Percentiles rank a stretch among this genome's conserved stretches.
Conservation (phyloP, 73 alveolate genomes). For the Uronychia binucleata region DNA sequence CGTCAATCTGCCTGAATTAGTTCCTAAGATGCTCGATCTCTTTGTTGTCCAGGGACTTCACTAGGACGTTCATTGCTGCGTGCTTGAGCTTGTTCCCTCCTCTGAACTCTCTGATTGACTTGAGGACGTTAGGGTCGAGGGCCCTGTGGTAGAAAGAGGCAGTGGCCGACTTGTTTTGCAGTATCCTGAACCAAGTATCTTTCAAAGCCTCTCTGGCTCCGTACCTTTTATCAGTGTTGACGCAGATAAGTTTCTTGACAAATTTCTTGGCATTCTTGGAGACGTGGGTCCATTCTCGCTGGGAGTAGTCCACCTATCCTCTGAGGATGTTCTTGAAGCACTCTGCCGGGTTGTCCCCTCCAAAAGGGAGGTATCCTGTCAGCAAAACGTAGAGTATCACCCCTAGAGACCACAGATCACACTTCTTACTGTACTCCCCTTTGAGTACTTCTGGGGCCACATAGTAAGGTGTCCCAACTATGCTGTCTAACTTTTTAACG, state of each 20-base stretch:
- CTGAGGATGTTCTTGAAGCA: slow-evolving; percentile 69
- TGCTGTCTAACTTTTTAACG: background rate
- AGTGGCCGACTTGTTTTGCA: background rate
- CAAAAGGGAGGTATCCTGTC: slow-evolving; percentile 86
- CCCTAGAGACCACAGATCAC: slow-evolving; percentile 91
- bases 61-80: background rate
- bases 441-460: slow-evolving; percentile 60
- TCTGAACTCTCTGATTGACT: background rate
- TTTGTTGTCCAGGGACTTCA: background rate
- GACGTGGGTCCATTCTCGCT: slow-evolving; percentile 42
- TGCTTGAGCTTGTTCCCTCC: background rate
- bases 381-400: slow-evolving; percentile 81
- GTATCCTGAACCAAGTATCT: slow-evolving; percentile 77
- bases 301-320: slow-evolving; percentile 28
- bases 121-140: slow-evolving; percentile 2
- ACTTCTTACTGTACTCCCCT: slow-evolving; percentile 82
- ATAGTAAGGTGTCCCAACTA: slow-evolving; percentile 49
- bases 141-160: background rate
- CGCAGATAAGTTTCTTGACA: slow-evolving; percentile 57
- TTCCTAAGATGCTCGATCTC: background rate
- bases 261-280: slow-evolving; percentile 67
- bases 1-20: background rate
- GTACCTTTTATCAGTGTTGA: slow-evolving; percentile 73
- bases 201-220: slow-evolving; percentile 68
- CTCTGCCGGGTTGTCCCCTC: slow-evolving; percentile 79